Base-by-base conservation (phyloP, 805 yeast genomes). In the Metschnikowia henanensis region DNA sequence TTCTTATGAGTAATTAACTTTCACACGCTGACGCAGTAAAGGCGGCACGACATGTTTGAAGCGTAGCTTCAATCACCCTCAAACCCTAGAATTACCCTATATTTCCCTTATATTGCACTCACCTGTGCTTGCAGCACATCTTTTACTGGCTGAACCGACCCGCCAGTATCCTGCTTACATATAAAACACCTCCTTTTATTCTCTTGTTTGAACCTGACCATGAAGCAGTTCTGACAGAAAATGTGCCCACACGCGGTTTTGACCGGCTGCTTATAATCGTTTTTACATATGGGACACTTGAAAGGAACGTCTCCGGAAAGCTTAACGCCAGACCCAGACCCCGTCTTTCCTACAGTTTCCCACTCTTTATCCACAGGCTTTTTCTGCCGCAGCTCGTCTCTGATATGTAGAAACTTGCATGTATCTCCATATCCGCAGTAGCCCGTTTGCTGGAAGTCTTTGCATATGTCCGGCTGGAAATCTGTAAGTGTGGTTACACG, bases 371-470 rank as follows among this genome's bases (percentile, higher is more conserved):
- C 61, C 6, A 83, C 61, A 46, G 83, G 80, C 79, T 82, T 80
- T 23, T 83, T 87, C 36, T 82, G 82, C 43, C 75, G 77, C 65
- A 83, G 85, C 57, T 88, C 96, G 53, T 88, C 97, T 63, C 99
- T 68, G 13, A 87, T 79, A 60, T 94, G 99, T 28, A 92, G 62
- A 62, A 94, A 94, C 66, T 94, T 94, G 69, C 99, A 94, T 28
- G 94, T 84, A 56, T 94, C 99, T 7, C 99, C 99, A 61, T 84
- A 94, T 5, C 97, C 97, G 73, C 99, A 94, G 59, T 81, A 91
- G 0, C 99, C 99, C 0, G 95, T 91, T 53, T 84, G 86, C 46
- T 81, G 77, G 62, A 77, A 94, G 62, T 94, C 98, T 58, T 92
- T 94, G 60, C 99, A 94, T 2, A 94, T 83, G 58, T 94, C 97